Conservation (phyloP, 257 asterid species). For the Perilla frutescens region DNA sequence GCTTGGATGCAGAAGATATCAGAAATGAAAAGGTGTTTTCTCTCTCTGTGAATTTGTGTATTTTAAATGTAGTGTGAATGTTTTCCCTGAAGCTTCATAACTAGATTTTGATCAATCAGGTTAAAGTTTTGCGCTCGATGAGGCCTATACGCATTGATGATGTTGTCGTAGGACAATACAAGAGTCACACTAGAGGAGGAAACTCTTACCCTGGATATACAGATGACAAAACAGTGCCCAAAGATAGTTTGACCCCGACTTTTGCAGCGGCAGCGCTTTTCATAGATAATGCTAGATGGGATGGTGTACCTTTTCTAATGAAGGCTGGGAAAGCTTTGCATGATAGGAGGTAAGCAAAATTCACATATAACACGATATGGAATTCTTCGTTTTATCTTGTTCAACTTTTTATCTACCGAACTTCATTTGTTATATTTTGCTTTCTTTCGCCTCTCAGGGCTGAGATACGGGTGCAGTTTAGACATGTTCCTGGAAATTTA, state of each 20-base stretch:
- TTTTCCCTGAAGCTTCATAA: not conserved
- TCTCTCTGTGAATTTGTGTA: slow-evolving; percentile 1
- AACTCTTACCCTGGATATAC: slow-evolving; percentile 76
- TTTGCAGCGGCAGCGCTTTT: slow-evolving; percentile 99
- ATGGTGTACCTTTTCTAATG: slow-evolving; percentile 97
- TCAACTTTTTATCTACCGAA: not conserved
- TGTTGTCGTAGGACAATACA: slow-evolving; percentile 87
- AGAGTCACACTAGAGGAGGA: slow-evolving; percentile 76
- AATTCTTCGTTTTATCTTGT: not conserved
- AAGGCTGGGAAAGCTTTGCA: slow-evolving; percentile 98
- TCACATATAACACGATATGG: not conserved
- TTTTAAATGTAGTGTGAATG: not conserved
- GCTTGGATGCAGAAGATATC: slow-evolving; percentile 97
- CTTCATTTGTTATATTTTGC: slow-evolving; percentile 5
- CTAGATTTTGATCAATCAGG: slow-evolving; percentile 53
- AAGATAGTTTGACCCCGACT: slow-evolving; percentile 89
- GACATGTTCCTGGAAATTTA: slow-evolving; percentile 92
- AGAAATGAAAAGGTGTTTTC: slow-evolving; percentile 85
- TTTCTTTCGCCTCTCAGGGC: slow-evolving; percentile 52
- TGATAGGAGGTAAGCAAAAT: slow-evolving; percentile 57
- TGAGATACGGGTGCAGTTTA: slow-evolving; percentile 94
- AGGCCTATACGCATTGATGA: slow-evolving; percentile 68
- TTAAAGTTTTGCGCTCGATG: slow-evolving; percentile 95
- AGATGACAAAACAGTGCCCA: slow-evolving; percentile 92
- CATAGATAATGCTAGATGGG: slow-evolving; percentile 95